phyloP scores from a whole-genome alignment of 441 rosid species.

The Macaranga tanarius region DNA sequence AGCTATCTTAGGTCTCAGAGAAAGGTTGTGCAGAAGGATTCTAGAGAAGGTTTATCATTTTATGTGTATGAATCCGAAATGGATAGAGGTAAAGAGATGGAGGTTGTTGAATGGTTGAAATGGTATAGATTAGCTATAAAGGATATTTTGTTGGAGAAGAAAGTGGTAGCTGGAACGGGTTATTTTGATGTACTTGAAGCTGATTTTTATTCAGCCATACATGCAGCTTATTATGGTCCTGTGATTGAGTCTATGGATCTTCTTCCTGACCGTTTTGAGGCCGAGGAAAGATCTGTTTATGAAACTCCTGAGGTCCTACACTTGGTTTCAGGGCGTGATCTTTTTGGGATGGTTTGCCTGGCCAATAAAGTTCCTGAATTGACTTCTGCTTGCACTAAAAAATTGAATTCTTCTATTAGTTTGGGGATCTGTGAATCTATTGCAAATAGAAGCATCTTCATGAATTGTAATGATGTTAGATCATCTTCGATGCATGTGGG shows the following conservation, averaged over 20 bases:
- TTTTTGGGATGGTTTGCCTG: conserved; percentile 86
- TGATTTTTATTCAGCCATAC: conserved; percentile 80
- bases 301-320: conserved; percentile 79
- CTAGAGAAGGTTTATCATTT: conserved; percentile 40
- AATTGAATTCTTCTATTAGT: conserved; percentile 42
- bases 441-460: conserved; percentile 32
- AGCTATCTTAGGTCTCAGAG: conserved; percentile 58
- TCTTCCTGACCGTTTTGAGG: conserved; percentile 92
- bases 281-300: conserved; percentile 84
- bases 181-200: conserved; percentile 78
- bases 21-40: conserved; percentile 40
- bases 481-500: conserved; percentile 33
- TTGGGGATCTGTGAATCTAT: conserved; percentile 26
- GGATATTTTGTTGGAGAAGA: conserved; percentile 68
- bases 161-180: conserved; percentile 57
- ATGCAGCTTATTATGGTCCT: conserved; percentile 82
- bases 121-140: conserved; percentile 81
- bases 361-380: conserved; percentile 48
- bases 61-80: conserved; percentile 39
- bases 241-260: conserved; percentile 65
- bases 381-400: conserved; percentile 41
- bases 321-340: conserved; percentile 86
- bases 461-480: conserved; percentile 28
- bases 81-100: conserved; percentile 54
- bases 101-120: conserved; percentile 90